Conservation (phyloP, 208 protist genomes). For the Acanthamoeba lenticulata region DNA sequence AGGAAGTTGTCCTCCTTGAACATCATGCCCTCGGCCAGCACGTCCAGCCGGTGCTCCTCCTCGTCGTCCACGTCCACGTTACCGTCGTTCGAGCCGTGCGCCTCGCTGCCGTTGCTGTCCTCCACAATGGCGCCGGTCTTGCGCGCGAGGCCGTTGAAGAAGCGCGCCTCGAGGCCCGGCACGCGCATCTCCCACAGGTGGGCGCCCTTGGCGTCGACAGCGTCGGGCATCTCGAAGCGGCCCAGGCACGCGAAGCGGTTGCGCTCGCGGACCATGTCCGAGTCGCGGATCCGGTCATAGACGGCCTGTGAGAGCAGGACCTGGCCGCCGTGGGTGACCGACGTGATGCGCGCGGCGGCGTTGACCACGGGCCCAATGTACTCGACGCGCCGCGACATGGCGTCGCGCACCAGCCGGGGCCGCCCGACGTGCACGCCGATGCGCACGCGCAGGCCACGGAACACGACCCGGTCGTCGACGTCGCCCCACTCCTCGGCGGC, state of each 20-base stretch:
- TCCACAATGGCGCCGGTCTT: background rate
- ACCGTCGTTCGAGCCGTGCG: background rate
- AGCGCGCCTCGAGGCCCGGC: background rate
- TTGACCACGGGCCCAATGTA: background rate
- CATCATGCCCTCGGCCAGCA: background rate
- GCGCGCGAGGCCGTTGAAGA: background rate
- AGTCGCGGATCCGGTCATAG: background rate
- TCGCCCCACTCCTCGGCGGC: constrained; percentile 59
- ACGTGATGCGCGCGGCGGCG: background rate
- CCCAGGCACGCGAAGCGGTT: background rate
- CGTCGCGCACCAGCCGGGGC: background rate
- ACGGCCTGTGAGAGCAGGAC: background rate
- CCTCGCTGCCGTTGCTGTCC: background rate
- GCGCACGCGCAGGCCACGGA: background rate
- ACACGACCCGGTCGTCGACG: constrained; percentile 15
- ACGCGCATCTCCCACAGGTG: background rate
- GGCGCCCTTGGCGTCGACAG: background rate
- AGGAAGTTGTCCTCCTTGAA: constrained; percentile 48
- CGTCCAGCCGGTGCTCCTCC: background rate
- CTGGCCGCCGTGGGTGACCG: background rate
- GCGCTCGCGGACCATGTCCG: background rate
- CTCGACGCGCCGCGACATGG: background rate
- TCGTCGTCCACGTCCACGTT: background rate
- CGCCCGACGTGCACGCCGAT: constrained; percentile 3
- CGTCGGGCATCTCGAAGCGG: background rate